Evolutionary conservation across 495 filamentous ascomycete genomes (phyloP), one percentile per base, ranked within the genome.

Genomic region (Xylaria grammica): DNA sequence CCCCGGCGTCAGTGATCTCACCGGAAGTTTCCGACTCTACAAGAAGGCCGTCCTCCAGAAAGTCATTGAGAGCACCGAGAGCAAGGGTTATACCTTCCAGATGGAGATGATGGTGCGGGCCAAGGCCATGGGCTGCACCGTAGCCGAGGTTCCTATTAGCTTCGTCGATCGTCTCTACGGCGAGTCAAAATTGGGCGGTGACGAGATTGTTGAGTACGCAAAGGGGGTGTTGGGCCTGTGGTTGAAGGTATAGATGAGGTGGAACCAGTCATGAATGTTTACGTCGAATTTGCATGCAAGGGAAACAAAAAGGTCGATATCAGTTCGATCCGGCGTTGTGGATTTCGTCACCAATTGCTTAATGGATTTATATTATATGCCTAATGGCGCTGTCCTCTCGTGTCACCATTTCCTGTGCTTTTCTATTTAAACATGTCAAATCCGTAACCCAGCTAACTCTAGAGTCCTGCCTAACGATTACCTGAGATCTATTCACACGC

Each of bases 51-150:
- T 97, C 65, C 78, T 99, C 69, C 85, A 97, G 78, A 91, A 91
- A 81, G 91, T 97, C 54, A 97, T 99, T 67, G 80, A 81, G 72
- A 90, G 87, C 72, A 97, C 93, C 44, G 89, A 96, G 79, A 94
- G 91, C 69, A 94, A 97, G 77, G 95, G 95, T 17, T 99, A 97
- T 74, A 94, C 91, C 27, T 98, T 98, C 84, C 95, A 99, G 87
- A 98, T 99, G 95, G 95, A 97, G 83, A 77, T 86, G 69, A 84
- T 84, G 70, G 92, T 96, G 4, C 85, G 94, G 55, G 95, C 95
- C 44, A 97, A 96, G 84, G 91, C 90, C 15, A 92, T 95, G 90
- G 93, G 94, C 1, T 95, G 84, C 77, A 90, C 84, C 56, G 92
- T 99, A 30, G 90, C 89, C 17, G 95, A 98, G 83, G 93, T 95